Evolutionary conservation across 164 flowering plant genomes (phyloP), one percentile per base, ranked within the genome.

Genomic region (Tinospora cordifolia): DNA sequence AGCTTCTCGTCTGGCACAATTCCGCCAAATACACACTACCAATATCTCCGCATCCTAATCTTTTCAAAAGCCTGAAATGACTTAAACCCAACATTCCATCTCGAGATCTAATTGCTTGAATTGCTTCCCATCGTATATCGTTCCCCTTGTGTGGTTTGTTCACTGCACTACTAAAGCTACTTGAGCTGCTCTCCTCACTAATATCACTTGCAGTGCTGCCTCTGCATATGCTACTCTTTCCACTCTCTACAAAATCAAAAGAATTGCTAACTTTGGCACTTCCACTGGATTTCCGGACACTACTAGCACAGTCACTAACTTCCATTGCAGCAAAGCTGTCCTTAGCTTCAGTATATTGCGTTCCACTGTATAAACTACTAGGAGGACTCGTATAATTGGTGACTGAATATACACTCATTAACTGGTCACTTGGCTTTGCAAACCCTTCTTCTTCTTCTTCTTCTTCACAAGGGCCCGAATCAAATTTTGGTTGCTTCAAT

Each of bases 131-230:
- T 75, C 90, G 79, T 9, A 67, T 67, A 72, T 90, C 95, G 62
- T 88, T 91, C 19, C 84, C 87, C 75, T 84, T 86, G 80, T 91
- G 97, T 27, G 97, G 97, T 75, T 88, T 91, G 81, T 86, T 79
- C 63, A 83, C 63, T 13, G 85, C 77, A 71, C 84, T 79, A 78
- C 86, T 81, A 8, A 85, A 82, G 77, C 89, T 82, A 72, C 88
- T 88, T 2, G 88, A 84, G 81, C 87, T 86, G 84, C 94, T 89
- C 70, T 89, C 97, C 46, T 88, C 93, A 59, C 97, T 91, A 36
- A 89, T 66, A 75, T 88, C 90, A 80, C 95, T 90, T 49, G 86
- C 86, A 8, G 86, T 85, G 75, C 97, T 90, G 25, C 78, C 91
- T 70, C 95, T 80, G 65, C 81, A 81, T 17, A 86, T 74, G 70